Base-by-base conservation (phyloP, 257 asterid species). In the Lavandula angustifolia region DNA sequence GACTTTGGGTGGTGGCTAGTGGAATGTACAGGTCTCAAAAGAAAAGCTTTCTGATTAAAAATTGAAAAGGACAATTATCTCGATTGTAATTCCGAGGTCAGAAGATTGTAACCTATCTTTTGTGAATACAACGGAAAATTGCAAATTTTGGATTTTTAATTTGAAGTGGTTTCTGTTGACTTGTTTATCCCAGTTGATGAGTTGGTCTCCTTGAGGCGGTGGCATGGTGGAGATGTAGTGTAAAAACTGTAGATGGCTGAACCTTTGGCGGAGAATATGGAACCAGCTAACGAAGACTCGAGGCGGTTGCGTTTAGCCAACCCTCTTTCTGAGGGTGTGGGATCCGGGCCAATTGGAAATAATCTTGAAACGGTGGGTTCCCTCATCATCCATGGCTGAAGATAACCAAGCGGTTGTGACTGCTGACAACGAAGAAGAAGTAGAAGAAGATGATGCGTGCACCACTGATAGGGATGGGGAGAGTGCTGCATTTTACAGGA, bases 401-500 rank as follows among this genome's bases (percentile, higher is more conserved):
- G 84, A 77, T 62, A 80, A 40, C 57, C 80, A 68, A 62, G 82
- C 75, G 78, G 76, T 69, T 73, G 81, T 65, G 47, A 80, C 71
- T 4, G 85, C 59, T 61, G 82, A 77, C 35, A 47, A 77, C 5
- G 82, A 77, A 41, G 87, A 66, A 57, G 80, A 66, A 57, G 80
- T 60, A 27, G 91, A 81, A 32, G 99, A 94, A n/a, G n/a, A n/a
- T n/a, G n/a, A n/a, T n/a, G 73, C 73, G 77, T 54, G 83, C 78
- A 0, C 99, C 96, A 0, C 68, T 94, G 34, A 81, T 94, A 71
- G 86, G 78, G 27, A 73, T 68, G 73, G 96, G 82, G 5, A n/a
- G 99, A 94, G 69, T 94, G 99, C 76, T 95, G 96, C 35, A 94
- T 94, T 82, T 94, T 97, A 79, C 99, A 94, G 77, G 99, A 94